Base-by-base conservation (phyloP, 352 stramenopile genomes). In the Elongisporangium senticosum region DNA sequence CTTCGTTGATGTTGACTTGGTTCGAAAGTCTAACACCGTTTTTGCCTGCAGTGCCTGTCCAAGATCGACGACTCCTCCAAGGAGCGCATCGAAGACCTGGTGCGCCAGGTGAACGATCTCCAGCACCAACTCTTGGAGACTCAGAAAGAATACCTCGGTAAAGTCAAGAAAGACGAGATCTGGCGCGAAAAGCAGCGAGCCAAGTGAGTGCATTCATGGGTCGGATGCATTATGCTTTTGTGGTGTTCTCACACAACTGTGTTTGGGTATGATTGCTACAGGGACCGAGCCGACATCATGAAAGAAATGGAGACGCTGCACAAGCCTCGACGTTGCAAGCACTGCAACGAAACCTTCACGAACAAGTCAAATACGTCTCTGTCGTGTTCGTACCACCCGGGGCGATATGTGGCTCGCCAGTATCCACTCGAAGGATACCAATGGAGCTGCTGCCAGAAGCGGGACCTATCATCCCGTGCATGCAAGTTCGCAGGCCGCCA, bases 371-470 rank as follows among this genome's bases (percentile, higher is more conserved):
- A 92, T 72, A 88, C 78, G 43, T 86, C 83, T 51, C 83, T 90
- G 4, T 86, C 79, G 65, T 92, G 83, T 63, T 89, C 79, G 24
- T 92, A 77, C 71, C 79, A 92, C 56, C 83, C 79, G 13, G 83
- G 83, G 1, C 79, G 83, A 11, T 92, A 85, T 54, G 75, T 92
- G 14, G 79, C 79, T 19, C 79, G 83, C 8, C 83, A 88, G 62
- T 90, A 92, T 53, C 83, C 83, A 5, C 77, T 92, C 21, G 79
- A 92, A 67, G 83, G 83, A 14, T 92, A 92, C 56, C 78, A 89
- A 53, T 92, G 83, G 83, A 89, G 77, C 58, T 92, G 83, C 67
- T 92, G 83, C 71, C 79, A 88, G 65, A 92, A 92, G 61, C 76
- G 83, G 1, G 83, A 92, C 59, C 62, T 92, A 21, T 87, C 79